phyloP scores from a whole-genome alignment of 2,329 filamentous ascomycete genomes.

The Cladosporium sp. region DNA sequence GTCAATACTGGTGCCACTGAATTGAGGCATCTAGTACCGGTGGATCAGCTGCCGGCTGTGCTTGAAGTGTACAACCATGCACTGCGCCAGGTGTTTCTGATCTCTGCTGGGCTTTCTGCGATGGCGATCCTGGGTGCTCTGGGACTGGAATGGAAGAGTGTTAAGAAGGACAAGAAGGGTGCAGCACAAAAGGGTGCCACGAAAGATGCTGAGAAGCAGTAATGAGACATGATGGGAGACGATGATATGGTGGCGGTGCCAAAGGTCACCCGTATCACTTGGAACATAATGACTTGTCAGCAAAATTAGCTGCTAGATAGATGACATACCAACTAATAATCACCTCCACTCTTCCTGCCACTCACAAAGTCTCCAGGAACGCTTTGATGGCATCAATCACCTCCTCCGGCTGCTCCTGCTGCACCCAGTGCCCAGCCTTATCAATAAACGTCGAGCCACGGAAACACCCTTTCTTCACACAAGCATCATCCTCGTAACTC shows the following conservation, averaged over 20 bases:
- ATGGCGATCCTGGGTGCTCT: slow-evolving; percentile 31
- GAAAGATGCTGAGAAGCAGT: slow-evolving; percentile 14
- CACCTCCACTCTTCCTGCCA: no score
- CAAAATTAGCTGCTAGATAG: background rate
- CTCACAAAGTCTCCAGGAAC: slow-evolving; percentile 40
- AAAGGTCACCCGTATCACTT: background rate
- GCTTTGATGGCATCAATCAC: slow-evolving; percentile 52
- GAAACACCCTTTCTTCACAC: slow-evolving; percentile 51
- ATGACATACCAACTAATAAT: background rate
- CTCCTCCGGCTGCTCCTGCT: slow-evolving; percentile 63
- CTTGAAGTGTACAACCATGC: slow-evolving; percentile 35
- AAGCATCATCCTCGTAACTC: slow-evolving; percentile 49
- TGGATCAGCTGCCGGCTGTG: slow-evolving; percentile 25
- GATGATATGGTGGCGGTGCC: background rate
- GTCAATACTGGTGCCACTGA: slow-evolving; percentile 36
- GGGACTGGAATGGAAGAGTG: slow-evolving; percentile 34
- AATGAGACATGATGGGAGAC: background rate
- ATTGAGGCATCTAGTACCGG: slow-evolving; percentile 31
- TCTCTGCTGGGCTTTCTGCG: slow-evolving; percentile 26
- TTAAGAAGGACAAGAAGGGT: slow-evolving; percentile 13
- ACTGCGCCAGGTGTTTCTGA: slow-evolving; percentile 33
- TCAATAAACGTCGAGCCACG: slow-evolving; percentile 57
- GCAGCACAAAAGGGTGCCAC: background rate
- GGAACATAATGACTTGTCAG: background rate
- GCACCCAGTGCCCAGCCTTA: slow-evolving; percentile 69